A percentile compares a stretch with the other conserved stretches of the same genome.
Evolutionary conservation across 73 alveolate genomes (phyloP).

Genomic region (Tetrahymena thermophila): DNA sequence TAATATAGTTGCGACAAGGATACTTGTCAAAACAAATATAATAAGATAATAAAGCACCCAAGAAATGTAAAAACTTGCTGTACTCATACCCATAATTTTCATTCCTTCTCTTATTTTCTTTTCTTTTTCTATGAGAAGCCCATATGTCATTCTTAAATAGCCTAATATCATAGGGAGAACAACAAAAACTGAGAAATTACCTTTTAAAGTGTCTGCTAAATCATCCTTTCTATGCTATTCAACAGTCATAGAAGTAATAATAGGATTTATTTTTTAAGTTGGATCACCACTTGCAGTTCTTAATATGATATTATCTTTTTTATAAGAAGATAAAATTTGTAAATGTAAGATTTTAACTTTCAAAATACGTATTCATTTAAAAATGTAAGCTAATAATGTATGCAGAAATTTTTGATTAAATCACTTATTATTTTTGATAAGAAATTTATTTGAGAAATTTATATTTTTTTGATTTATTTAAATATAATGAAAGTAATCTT

Average conservation of each 20-base stretch:
- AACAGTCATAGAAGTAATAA: neutral
- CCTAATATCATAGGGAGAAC: slow-evolving; percentile 28
- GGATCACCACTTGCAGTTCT: slow-evolving; percentile 11
- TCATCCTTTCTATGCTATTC: slow-evolving; percentile 11
- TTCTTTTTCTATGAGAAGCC: slow-evolving; percentile 74
- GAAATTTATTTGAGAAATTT: too few relatives aligned
- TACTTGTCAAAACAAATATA: slow-evolving; percentile 65
- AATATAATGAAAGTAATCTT: too few relatives aligned
- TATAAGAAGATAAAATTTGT: neutral
- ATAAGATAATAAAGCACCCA: slow-evolving; percentile 76
- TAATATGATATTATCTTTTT: neutral
- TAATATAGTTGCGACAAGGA: slow-evolving; percentile 56
- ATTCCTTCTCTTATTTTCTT: slow-evolving; percentile 92
- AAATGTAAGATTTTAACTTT: too few relatives aligned
- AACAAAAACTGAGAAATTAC: slow-evolving; percentile 20
- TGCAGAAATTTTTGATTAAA: too few relatives aligned
- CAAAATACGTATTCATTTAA: too few relatives aligned
- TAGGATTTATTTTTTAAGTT: neutral
- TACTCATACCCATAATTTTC: slow-evolving; percentile 97
- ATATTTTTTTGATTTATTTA: too few relatives aligned
- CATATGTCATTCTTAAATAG: slow-evolving; percentile 46
- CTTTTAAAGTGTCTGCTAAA: slow-evolving; percentile 8
- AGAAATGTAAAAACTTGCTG: slow-evolving; percentile 81
- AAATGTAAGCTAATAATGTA: too few relatives aligned
- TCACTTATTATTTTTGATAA: too few relatives aligned